These are phyloP conservation scores for Bimuria novae-zelandiae DNA, from an alignment of 2,329 filamentous ascomycete species.

Conservation along the genomic window DNA sequence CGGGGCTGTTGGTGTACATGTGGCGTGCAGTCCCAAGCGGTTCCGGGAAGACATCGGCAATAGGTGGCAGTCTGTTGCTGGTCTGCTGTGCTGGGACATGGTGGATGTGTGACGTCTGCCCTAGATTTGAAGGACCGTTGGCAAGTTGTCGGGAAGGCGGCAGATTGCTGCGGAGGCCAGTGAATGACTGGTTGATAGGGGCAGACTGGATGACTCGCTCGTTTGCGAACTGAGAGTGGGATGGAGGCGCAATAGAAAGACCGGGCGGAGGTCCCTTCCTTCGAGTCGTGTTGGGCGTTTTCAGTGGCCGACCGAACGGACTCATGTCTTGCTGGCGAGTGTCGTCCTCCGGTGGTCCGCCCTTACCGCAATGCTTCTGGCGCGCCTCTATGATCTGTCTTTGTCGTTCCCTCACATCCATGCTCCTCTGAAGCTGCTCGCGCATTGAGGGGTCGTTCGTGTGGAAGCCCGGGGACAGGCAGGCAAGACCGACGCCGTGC, in stretches of 20 bases:
- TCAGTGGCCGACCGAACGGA: constrained; percentile 54
- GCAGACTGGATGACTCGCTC: constrained; percentile 97
- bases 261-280: constrained; percentile 82
- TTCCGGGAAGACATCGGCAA: constrained; percentile 92
- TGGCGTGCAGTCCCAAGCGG: constrained; percentile 58
- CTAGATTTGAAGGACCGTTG: constrained; percentile 81
- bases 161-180: constrained; percentile 69
- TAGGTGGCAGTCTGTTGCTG: constrained; percentile 87
- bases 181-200: constrained; percentile 92
- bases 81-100: constrained; percentile 88
- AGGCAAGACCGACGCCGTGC: constrained; percentile 91
- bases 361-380: constrained; percentile 73
- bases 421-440: constrained; percentile 90
- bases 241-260: constrained; percentile 91
- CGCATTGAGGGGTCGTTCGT: constrained; percentile 97
- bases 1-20: constrained; percentile 66
- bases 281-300: constrained; percentile 74
- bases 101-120: constrained; percentile 86
- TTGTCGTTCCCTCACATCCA: constrained; percentile 92
- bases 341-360: constrained; percentile 34
- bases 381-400: constrained; percentile 92
- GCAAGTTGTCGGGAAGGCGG: constrained; percentile 76
- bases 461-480: constrained; percentile 91
- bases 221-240: constrained; percentile 87
- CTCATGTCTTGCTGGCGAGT: constrained; percentile 43